Base-by-base conservation (phyloP, 371 early-diverging fungal species). In the Apophysomyces elegans region DNA sequence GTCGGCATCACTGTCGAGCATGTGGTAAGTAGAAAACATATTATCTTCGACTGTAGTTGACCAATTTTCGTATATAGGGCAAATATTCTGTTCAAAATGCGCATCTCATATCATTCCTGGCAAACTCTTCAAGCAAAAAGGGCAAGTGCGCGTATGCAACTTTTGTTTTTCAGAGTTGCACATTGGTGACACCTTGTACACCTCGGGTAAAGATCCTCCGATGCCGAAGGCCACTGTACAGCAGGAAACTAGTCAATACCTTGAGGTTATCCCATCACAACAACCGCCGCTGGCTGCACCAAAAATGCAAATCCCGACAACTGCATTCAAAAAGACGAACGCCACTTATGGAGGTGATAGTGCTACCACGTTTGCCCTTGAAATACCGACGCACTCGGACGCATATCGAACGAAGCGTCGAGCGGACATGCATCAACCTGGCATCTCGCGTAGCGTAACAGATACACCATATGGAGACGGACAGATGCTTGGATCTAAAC, bases 1-100 rank as follows among this genome's bases (percentile, higher is more conserved):
- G 95, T 57, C 89, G 87, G 64, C 95, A 95, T 68, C 95, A 95
- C 67, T 95, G 95, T 70, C 87, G 95, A 14, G 88, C 91, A 37
- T 95, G 95, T 76, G 93, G 92, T 87, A 83, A 65, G 73, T 63
- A 5, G 21, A 21, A n/a, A 32, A 21, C n/a, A 13, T 26, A 26
- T 3, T 26, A 1, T 26, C 32, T 4, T 0, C n/a, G 46, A 5
- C 35, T 21, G 7, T 11, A 9, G 54, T 50, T 80, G 80, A 16
- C 85, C 83, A 54, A 86, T 89, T 47, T 88, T 90, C 65, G 90
- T 37, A 38, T 41, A 58, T 45, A 89, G 90, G 90, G 14, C 91
- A 89, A 65, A 91, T 94, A 41, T 93, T 93, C 69, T 94, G 94
- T 68, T 83, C 79, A n/a, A 85, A 85, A 68, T 94, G 94, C 73